Evolutionary conservation across 805 yeast species (phyloP).

Genomic region (Kodamaea nitidulidarum): DNA sequence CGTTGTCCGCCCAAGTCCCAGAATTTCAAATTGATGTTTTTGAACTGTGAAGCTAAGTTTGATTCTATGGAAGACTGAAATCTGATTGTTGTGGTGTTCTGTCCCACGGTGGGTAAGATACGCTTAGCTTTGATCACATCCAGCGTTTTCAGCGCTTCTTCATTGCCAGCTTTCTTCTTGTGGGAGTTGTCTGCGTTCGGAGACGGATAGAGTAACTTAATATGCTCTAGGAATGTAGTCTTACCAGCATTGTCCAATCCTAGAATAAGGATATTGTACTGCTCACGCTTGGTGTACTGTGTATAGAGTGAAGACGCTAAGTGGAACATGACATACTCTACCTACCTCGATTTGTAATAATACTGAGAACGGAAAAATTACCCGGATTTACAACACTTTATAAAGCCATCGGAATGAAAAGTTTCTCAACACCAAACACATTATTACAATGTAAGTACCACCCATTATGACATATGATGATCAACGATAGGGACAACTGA

Average conservation of each 20-base stretch:
- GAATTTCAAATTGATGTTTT: slow-evolving; percentile 59
- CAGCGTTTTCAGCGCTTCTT: slow-evolving; percentile 15
- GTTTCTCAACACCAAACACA: background rate
- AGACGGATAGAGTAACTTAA: slow-evolving; percentile 34
- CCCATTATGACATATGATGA: slow-evolving; percentile 11
- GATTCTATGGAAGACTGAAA: slow-evolving; percentile 37
- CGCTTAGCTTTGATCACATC: slow-evolving; percentile 43
- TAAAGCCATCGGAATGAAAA: background rate
- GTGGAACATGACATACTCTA: slow-evolving; percentile 33
- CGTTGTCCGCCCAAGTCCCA: slow-evolving; percentile 98
- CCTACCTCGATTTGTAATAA: background rate
- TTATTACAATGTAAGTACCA: slow-evolving; percentile 5
- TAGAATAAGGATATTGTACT: slow-evolving; percentile 56
- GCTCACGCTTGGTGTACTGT: slow-evolving; percentile 43
- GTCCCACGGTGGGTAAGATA: slow-evolving; percentile 93
- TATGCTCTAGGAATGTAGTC: slow-evolving; percentile 49
- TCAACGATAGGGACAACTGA: slow-evolving; percentile 20
- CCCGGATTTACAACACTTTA: slow-evolving; percentile 7
- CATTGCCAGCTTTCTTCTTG: slow-evolving; percentile 12
- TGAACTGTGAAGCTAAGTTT: slow-evolving; percentile 29
- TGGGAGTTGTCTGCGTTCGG: slow-evolving; percentile 18
- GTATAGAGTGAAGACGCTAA: slow-evolving; percentile 42
- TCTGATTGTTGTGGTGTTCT: slow-evolving; percentile 55
- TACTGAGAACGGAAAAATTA: background rate
- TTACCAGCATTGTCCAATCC: slow-evolving; percentile 97